Evolutionary conservation across 2,329 filamentous ascomycete species (phyloP), one percentile per base, ranked within the genome.

Genomic region (Parastagonospora nodorum): DNA sequence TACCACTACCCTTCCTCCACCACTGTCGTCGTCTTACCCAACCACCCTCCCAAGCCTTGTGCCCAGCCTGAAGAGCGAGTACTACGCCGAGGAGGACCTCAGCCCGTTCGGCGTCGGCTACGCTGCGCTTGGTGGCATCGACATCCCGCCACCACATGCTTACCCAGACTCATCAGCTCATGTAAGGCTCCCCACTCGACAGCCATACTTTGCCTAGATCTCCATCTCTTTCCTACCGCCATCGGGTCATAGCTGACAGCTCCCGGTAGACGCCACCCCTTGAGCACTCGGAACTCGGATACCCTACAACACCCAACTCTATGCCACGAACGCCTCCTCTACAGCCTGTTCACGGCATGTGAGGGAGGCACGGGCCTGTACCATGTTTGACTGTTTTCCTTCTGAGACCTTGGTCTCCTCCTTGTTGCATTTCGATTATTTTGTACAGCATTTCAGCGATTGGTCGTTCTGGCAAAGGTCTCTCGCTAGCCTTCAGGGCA

Each of bases 121-220:
- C 72, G 78, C 80, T 60, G 87, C 85, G 63, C 80, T 88, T 55
- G 72, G 79, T 82, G 50, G 80, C 43, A 82, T 89, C 69, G 86
- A 89, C 63, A 82, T 88, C 62, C 80, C 81, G 68, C 75, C 79
- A 51, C 77, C 80, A 50, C 80, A 83, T 61, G 78, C 82, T 24
- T 90, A 89, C 78, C 84, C 88, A 71, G 79, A 85, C 63, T 83
- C 84, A 73, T 83, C 84, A 75, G 84, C 87, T 81, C 87, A 89
- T 84, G 88, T 92, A 87, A 88, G 85, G 86, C 77, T 77, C 73
- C 78, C 71, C 56, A 62, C 68, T 67, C 68, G 69, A 60, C 71
- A 72, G 60, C 57, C 65, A 52, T 73, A 72, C 58, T 73, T 68
- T 64, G 66, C 71, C 60, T 71, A 55, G 60, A 60, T 49, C 48